A percentile compares a stretch with the other conserved stretches of the same genome.
Evolutionary conservation across 306 rosid species (phyloP).

Genomic region (Ammopiptanthus mongolicus): DNA sequence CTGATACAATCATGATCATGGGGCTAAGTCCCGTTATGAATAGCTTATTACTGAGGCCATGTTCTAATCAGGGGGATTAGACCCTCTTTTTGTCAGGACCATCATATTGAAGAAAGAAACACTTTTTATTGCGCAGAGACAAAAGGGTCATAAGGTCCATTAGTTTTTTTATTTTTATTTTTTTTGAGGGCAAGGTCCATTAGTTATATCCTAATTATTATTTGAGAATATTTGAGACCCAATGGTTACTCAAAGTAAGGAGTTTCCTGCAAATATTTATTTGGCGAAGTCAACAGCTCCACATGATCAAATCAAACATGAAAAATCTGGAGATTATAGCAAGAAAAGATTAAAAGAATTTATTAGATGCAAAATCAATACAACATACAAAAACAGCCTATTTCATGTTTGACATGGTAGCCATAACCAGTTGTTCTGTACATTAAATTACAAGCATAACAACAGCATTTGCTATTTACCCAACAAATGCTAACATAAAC

Average conservation of each 20-base stretch:
- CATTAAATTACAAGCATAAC: slow-evolving; percentile 51
- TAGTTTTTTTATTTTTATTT: too few species aligned
- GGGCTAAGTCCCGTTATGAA: too few species aligned
- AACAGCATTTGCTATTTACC: slow-evolving; percentile 31
- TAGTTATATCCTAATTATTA: too few species aligned
- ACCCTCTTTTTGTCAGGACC: too few species aligned
- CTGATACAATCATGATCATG: too few species aligned
- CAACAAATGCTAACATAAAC: slow-evolving; percentile 38
- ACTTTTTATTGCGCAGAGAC: too few species aligned
- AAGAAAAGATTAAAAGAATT: slow-evolving; percentile 34
- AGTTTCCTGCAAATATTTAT: background rate
- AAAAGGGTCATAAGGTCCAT: background rate
- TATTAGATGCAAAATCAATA: slow-evolving; percentile 30
- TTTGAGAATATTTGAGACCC: background rate
- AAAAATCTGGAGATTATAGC: background rate
- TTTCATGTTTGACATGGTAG: slow-evolving; percentile 29
- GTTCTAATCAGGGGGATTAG: background rate
- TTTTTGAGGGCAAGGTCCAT: too few species aligned
- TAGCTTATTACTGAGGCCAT: too few species aligned
- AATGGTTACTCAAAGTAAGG: background rate
- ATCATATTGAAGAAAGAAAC: background rate
- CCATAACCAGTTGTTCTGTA: slow-evolving; percentile 47
- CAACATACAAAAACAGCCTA: slow-evolving; percentile 40
- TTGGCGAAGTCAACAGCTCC: background rate
- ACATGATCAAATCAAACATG: background rate